Base-by-base conservation (phyloP, 495 filamentous ascomycete species). In the Viridothelium virens region DNA sequence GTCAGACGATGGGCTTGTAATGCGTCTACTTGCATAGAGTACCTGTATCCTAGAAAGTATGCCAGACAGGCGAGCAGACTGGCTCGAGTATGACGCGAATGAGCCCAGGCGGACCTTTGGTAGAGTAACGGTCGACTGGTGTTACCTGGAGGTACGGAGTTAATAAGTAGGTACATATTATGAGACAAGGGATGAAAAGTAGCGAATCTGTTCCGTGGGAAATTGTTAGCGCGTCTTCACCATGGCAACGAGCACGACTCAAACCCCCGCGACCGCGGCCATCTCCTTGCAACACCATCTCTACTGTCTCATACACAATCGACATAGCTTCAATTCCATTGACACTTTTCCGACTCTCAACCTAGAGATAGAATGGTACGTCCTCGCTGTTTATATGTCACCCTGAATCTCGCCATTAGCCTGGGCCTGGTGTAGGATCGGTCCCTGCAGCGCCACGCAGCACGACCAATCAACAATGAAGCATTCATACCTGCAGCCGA, bases 271-370 rank as follows among this genome's bases (percentile, higher is more conserved):
- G 7, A 10, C 31, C 53, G 53, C 31, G 7, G 25, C 53, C 53
- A 59, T 31, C 53, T 59, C 53, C 53, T 59, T 59, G 3, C 11
- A 9, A 59, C 53, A 7, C 25, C 31, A 59, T 59, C 31, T 34
- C 53, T 59, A 36, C 53, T 31, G 4, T 37, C n/a, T 63, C 34
- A 41, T 41, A 41, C 61, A 63, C 61, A 63, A 39, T 63, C 61
- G 18, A 36, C 59, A 11, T 59, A 36, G 2, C 5, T 18, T 10
- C 10, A 59, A 59, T 36, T 7, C 31, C 31, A 9, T 59, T 59
- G 6, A 18, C n/a, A n/a, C 18, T 9, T 9, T 3, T 5, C 6
- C 18, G 36, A 10, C 36, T 36, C 53, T 59, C 31, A 9, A 59
- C 31, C 7, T 36, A 7, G 5, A 7, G 31, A 38, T 31, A 59